Base-by-base conservation (phyloP, 2,329 filamentous ascomycete species). In the Rhinocladiella mackenziei region DNA sequence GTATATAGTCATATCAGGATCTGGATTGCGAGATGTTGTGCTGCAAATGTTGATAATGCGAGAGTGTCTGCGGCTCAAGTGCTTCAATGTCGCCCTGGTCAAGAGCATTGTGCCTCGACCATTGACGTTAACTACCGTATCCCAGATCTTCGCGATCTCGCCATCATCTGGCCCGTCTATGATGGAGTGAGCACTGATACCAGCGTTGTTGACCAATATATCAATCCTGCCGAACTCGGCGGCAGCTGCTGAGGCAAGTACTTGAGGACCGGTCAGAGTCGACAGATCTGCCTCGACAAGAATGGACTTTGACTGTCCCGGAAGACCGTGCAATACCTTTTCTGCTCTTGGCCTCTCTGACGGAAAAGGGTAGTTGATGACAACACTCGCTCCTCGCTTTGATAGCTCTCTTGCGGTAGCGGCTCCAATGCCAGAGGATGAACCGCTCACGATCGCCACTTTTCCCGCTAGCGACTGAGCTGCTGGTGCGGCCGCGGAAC, bases 381-480 rank as follows among this genome's bases (percentile, higher is more conserved):
- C 60, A 6, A 74, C 63, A 61, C 68, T 45, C 1, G 46, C 46
- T 1, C 50, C 50, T 9, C 50, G 28, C 11, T 59, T 60, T n/a
- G 71, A 72, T 7, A 76, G 58, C 42, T 74, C 70, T 29, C 68
- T 58, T 20, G 71, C 73, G 20, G 76, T 65, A 31, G 64, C 67
- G 23, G 63, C 65, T 19, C 74, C 73, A 9, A 77, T 74, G 5
- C 72, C 71, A 47, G 72, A 61, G 14, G 68, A 71, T 8, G 66
- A 68, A 10, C 74, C 72, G 3, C 70, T 76, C 1, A 75, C 66
- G 22, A 76, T 69, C 19, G 71, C 71, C 3, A 43, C 32, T 35
- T 48, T 51, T 14, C 46, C 46, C 7, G 19, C 22, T 11, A 38
- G 35, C 22, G 35, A 13, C n/a, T 38, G 22, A 26, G 20, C n/a